phyloP scores from a whole-genome alignment of 2,329 filamentous ascomycete species.

The Penicillium sp. region DNA sequence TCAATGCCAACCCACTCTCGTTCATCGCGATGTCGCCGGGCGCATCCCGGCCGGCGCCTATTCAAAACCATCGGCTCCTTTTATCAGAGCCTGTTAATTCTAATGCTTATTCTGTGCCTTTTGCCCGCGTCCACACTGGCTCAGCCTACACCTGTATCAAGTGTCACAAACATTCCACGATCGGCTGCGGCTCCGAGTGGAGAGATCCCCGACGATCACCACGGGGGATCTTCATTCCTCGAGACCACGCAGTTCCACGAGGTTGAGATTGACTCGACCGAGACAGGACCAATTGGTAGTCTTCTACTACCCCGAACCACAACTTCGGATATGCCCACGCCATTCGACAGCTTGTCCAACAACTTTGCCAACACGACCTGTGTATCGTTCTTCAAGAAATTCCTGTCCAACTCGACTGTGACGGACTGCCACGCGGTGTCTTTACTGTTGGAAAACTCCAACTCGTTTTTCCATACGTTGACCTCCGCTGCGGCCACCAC shows the following conservation, averaged over 20 bases:
- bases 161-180: slow-evolving; percentile 7
- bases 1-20: neutral
- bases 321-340: slow-evolving; percentile 51
- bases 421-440: slow-evolving; percentile 78
- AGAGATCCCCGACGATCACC: slow-evolving; percentile 18
- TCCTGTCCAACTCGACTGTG: slow-evolving; percentile 67
- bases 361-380: slow-evolving; percentile 59
- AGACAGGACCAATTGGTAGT: neutral
- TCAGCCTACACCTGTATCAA: slow-evolving; percentile 4
- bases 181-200: slow-evolving; percentile 15
- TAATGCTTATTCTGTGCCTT: slow-evolving; percentile 22
- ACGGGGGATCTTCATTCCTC: slow-evolving; percentile 10
- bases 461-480: slow-evolving; percentile 76
- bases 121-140: slow-evolving; percentile 13
- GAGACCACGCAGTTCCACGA: neutral
- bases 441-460: slow-evolving; percentile 79
- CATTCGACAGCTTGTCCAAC: slow-evolving; percentile 65
- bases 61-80: neutral
- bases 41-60: slow-evolving; percentile 1
- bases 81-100: slow-evolving; percentile 20
- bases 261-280: neutral
- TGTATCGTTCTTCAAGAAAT: slow-evolving; percentile 59
- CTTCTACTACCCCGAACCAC: slow-evolving; percentile 7
- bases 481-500: slow-evolving; percentile 71
- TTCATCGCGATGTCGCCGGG: slow-evolving; percentile 3